Base-by-base conservation (phyloP, 768 basidiomycete genomes). In the Lenzites betulinus region DNA sequence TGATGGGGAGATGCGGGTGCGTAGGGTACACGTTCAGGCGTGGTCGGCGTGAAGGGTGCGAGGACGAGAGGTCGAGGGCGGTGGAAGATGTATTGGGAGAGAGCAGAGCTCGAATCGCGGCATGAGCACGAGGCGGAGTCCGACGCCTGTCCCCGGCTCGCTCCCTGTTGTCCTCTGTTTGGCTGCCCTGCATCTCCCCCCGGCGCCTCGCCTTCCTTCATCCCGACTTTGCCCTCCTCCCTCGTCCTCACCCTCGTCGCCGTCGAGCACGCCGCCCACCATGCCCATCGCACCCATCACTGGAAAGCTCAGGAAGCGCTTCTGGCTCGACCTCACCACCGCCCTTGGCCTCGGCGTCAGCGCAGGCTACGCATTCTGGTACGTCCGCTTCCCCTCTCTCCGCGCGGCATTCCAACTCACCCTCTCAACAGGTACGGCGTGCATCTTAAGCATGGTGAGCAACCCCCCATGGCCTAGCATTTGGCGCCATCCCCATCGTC, bases 281-380 rank as follows among this genome's bases (percentile, higher is more conserved):
- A 93, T 93, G 91, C 74, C 91, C 70, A 89, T 96, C 73, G 88
- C 92, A 63, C 93, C 94, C 67, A 94, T 96, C 76, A 90, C 90
- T 52, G 94, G 94, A 74, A 93, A 85, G 79, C 90, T 95, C 78
- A 90, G 94, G 79, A 96, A 95, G 78, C 82, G 87, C 69, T 86
- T 95, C 76, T 92, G 92, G 86, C 84, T 93, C 63, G 95, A 97
- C 72, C 67, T 96, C 63, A 80, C 84, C 48, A 79, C 84, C 68
- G 83, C 85, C 39, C 71, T 95, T 44, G 93, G 91, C 66, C 83
- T 96, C 52, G 94, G 93, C 26, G 65, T 88, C 55, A 79, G 85
- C 49, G 79, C 82, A 12, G 93, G 84, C 33, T 95, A 93, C 70
- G 82, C 83, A 2, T 97, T 83, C 78, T 97, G 94, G 94, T 95